Percentiles rank a stretch among this genome's conserved stretches.
phyloP scores from a whole-genome alignment of 2,329 filamentous ascomycete species.

The Botrytis galanthina region DNA sequence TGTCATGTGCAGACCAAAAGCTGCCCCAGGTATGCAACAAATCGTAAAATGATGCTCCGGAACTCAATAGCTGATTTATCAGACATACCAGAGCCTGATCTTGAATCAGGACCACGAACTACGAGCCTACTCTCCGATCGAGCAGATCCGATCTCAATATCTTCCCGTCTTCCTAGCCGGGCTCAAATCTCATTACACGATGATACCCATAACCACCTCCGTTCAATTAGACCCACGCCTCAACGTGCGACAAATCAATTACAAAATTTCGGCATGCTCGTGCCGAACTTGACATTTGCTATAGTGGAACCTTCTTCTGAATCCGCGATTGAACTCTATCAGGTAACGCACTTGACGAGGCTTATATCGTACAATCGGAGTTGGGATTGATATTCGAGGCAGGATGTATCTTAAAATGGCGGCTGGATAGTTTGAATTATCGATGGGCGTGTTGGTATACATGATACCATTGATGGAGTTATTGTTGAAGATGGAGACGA shows the following conservation, averaged over 20 bases:
- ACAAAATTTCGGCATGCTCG: background rate
- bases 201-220: background rate
- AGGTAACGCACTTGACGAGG: background rate
- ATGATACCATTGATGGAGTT: background rate
- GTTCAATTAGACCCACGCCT: rapidly evolving
- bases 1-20: background rate
- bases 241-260: background rate
- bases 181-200: background rate
- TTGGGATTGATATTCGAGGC: background rate
- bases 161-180: background rate
- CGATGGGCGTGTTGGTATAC: background rate
- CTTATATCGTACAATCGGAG: background rate
- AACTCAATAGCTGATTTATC: background rate
- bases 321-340: background rate
- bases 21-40: background rate
- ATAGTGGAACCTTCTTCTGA: background rate
- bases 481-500: rapidly evolving
- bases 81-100: background rate
- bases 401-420: background rate
- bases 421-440: background rate
- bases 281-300: background rate
- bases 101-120: background rate
- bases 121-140: background rate
- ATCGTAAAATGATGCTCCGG: too few species aligned
- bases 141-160: background rate